These are phyloP conservation scores for Tuber magnatum DNA, from an alignment of 495 filamentous ascomycete species.

Conservation along the genomic window DNA sequence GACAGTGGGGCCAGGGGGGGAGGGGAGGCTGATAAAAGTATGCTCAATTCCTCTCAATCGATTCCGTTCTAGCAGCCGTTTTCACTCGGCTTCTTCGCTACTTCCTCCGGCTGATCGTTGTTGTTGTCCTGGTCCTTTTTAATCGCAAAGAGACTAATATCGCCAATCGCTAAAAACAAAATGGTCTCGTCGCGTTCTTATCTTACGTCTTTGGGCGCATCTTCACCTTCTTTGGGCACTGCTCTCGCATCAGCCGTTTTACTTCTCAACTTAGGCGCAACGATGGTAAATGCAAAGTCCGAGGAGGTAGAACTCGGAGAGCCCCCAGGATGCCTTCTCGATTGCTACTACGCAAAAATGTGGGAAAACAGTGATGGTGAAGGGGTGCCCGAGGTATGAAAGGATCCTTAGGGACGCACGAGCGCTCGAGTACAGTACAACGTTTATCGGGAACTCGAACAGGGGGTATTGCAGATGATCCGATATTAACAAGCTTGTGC, in stretches of 20 bases:
- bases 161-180: not conserved
- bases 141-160: not conserved
- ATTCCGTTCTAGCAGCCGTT: not conserved
- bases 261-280: constrained; percentile 7
- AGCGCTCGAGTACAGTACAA: not conserved
- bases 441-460: not conserved
- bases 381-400: not conserved
- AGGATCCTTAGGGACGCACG: not conserved
- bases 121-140: not conserved
- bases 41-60: not conserved
- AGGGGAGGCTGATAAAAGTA: not conserved
- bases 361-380: not conserved
- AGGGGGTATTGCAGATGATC: not conserved
- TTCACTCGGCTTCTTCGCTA: not conserved
- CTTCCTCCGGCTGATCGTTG: not conserved
- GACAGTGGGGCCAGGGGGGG: not conserved
- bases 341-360: not conserved
- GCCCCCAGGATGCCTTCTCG: constrained; percentile 11
- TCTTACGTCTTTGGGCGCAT: constrained; percentile 6
- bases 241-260: constrained; percentile 5
- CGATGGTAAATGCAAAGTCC: not conserved
- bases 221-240: not conserved
- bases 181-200: constrained; percentile 13
- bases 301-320: not conserved
- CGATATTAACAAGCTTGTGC: not conserved